Evolutionary conservation across 2,329 filamentous ascomycete genomes (phyloP).

Genomic region (Hypocreales sp.): DNA sequence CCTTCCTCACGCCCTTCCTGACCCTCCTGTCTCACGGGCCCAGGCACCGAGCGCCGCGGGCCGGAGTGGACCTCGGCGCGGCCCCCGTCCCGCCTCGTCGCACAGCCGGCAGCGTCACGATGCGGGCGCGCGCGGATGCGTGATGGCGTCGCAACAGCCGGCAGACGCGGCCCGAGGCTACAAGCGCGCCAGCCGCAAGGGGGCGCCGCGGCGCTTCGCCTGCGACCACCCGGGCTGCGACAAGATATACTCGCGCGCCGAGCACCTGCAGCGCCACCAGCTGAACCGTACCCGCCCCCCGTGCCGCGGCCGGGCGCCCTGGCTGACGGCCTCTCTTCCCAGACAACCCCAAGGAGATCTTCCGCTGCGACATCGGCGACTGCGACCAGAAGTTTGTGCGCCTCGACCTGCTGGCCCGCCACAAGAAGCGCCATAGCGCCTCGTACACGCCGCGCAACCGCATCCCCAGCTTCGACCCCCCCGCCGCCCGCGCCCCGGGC

Average conservation of each 20-base stretch:
- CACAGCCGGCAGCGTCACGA: too few relatives aligned
- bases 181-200: slow-evolving; percentile 36
- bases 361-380: slow-evolving; percentile 57
- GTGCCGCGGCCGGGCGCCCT: slow-evolving; percentile 1
- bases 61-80: too few relatives aligned
- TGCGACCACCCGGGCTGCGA: slow-evolving; percentile 60
- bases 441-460: slow-evolving; percentile 35
- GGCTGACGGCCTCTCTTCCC: slow-evolving; percentile 2
- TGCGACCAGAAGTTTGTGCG: slow-evolving; percentile 68
- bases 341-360: slow-evolving; percentile 73
- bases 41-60: too few relatives aligned
- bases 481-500: slow-evolving; percentile 7
- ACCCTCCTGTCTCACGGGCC: too few relatives aligned
- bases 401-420: slow-evolving; percentile 57
- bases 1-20: too few relatives aligned
- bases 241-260: slow-evolving; percentile 66
- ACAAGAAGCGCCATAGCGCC: slow-evolving; percentile 48
- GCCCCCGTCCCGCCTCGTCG: too few relatives aligned
- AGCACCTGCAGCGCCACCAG: slow-evolving; percentile 71
- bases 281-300: slow-evolving; percentile 51
- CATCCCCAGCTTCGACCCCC: slow-evolving; percentile 28
- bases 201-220: slow-evolving; percentile 34
- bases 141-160: slow-evolving; percentile 9
- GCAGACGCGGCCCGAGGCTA: slow-evolving; percentile 14
- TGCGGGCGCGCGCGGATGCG: too few relatives aligned